Conservation (phyloP, 805 yeast species). For the Candida boidinii region DNA sequence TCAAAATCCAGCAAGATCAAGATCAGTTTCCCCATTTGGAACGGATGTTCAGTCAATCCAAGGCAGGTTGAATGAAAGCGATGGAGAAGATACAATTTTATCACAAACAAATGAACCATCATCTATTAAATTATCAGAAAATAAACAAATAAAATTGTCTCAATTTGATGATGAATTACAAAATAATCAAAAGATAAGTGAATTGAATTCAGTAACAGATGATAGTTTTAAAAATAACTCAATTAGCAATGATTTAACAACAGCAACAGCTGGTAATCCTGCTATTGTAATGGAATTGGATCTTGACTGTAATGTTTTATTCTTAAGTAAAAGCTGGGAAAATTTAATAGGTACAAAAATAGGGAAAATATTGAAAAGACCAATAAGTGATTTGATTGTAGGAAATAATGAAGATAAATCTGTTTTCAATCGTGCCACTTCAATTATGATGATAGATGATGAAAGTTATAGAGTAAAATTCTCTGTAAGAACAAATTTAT, state of each 20-base stretch:
- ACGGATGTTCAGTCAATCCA: background rate
- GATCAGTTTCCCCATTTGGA: conserved; percentile 2
- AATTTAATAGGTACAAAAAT: conserved; percentile 61
- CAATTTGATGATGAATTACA: conserved; percentile 1
- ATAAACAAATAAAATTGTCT: background rate
- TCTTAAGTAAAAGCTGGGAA: conserved; percentile 74
- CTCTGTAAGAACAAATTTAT: conserved; percentile 32
- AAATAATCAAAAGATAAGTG: background rate
- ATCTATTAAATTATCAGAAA: background rate
- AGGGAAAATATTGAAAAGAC: conserved; percentile 42
- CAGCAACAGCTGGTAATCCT: conserved; percentile 63
- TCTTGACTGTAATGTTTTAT: conserved; percentile 68
- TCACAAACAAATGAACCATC: background rate
- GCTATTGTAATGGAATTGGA: conserved; percentile 81
- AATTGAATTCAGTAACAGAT: conserved; percentile 1
- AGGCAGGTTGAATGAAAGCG: background rate
- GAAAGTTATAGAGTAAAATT: conserved; percentile 73
- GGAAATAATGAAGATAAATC: conserved; percentile 58
- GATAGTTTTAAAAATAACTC: conserved; percentile 2
- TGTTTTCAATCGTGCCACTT: conserved; percentile 63
- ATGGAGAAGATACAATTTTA: background rate
- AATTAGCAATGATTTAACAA: conserved; percentile 33
- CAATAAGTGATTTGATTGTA: conserved; percentile 54
- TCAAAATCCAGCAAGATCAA: background rate
- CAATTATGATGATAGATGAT: conserved; percentile 64